phyloP scores from a whole-genome alignment of 768 basidiomycete genomes.

The Galerina sulciceps region DNA sequence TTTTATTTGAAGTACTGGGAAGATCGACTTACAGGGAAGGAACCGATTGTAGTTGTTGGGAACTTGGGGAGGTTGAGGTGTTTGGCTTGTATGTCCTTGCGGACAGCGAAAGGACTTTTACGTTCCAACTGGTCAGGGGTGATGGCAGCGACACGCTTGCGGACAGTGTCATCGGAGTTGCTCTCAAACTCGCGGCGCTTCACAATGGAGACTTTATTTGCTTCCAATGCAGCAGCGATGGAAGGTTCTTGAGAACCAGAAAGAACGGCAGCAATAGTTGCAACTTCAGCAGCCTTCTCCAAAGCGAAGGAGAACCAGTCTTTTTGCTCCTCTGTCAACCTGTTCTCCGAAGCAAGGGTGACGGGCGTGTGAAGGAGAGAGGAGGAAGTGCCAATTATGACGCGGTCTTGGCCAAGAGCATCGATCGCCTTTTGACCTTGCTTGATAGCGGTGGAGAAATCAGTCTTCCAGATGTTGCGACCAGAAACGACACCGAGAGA shows the following conservation, averaged over 20 bases:
- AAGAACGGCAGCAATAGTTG: conserved; percentile 82
- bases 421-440: conserved; percentile 84
- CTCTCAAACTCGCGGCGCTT: conserved; percentile 95
- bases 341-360: conserved; percentile 90
- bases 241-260: conserved; percentile 82
- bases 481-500: conserved; percentile 97
- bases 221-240: conserved; percentile 77
- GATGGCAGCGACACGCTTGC: conserved; percentile 93
- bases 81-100: conserved; percentile 88
- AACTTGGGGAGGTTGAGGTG: conserved; percentile 92
- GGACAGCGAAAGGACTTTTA: conserved; percentile 85
- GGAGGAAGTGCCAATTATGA: conserved; percentile 94
- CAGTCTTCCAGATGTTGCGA: conserved; percentile 99
- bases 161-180: conserved; percentile 91
- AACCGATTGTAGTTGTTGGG: conserved; percentile 98
- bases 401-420: conserved; percentile 82
- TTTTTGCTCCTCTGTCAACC: conserved; percentile 85
- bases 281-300: conserved; percentile 93
- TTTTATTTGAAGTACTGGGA: neutral
- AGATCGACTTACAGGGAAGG: conserved; percentile 79
- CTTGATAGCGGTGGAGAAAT: conserved; percentile 83
- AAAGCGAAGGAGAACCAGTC: conserved; percentile 99
- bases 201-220: conserved; percentile 87
- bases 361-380: conserved; percentile 99
- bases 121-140: conserved; percentile 85